A percentile compares a stretch with the other conserved stretches of the same genome.
phyloP scores from a whole-genome alignment of 208 protist species.

The Herpetomonas tarakana region DNA sequence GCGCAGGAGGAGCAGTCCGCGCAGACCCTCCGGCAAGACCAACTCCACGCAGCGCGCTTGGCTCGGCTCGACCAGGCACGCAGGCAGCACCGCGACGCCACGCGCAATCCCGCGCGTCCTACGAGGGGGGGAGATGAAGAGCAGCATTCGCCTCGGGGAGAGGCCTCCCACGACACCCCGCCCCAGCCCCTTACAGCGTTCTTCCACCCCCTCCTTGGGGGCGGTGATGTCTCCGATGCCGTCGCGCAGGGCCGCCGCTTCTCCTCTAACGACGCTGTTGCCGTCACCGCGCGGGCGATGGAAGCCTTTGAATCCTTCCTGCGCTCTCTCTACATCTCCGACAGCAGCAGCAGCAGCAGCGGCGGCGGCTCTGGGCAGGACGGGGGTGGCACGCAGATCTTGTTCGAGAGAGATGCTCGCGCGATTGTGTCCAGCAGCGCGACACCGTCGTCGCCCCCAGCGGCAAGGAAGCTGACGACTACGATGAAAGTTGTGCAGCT shows the following conservation, averaged over 20 bases:
- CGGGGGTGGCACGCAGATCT: not conserved
- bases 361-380: too few relatives aligned
- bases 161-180: not conserved
- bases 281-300: slow-evolving; percentile 13
- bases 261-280: not conserved
- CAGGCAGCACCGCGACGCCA: not conserved
- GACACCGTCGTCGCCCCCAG: not conserved
- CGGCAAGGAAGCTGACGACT: not conserved
- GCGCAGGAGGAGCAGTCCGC: slow-evolving; percentile 7
- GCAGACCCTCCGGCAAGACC: not conserved
- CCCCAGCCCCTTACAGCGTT: too few relatives aligned
- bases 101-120: not conserved
- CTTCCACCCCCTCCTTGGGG: not conserved
- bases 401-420: not conserved
- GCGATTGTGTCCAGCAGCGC: not conserved
- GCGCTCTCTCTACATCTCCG: slow-evolving; percentile 24
- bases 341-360: slow-evolving; percentile 6
- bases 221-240: not conserved
- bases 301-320: slow-evolving; percentile 34
- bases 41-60: not conserved
- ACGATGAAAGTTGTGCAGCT: slow-evolving; percentile 59
- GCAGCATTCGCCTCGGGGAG: too few relatives aligned
- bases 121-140: too few relatives aligned
- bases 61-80: not conserved
- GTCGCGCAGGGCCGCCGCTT: not conserved